These are phyloP conservation scores for Penicillium desertorum DNA, from an alignment of 495 filamentous ascomycete species.

Conservation along the genomic window DNA sequence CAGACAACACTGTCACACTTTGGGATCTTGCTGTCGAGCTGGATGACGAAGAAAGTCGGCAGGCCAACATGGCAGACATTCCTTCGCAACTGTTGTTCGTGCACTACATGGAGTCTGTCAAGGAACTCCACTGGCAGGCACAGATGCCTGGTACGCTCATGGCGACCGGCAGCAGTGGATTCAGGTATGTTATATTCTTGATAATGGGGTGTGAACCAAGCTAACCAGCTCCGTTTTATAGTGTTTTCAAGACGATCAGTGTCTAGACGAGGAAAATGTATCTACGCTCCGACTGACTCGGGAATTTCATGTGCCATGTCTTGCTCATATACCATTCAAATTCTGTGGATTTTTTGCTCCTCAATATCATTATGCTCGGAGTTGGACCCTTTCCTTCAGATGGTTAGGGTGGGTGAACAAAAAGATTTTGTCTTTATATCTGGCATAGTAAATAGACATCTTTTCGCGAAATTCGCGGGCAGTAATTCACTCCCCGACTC, in stretches of 20 bases:
- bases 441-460: conserved; percentile 13
- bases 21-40: conserved; percentile 97
- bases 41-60: conserved; percentile 93
- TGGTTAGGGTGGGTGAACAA: conserved; percentile 9
- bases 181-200: conserved; percentile 55
- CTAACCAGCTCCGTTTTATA: conserved; percentile 19
- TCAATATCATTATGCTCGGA: conserved; percentile 17
- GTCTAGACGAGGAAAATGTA: conserved; percentile 37
- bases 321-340: conserved; percentile 35
- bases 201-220: conserved; percentile 21
- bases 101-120: conserved; percentile 90
- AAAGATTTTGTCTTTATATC: conserved; percentile 12
- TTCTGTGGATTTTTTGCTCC: conserved; percentile 24
- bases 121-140: conserved; percentile 95
- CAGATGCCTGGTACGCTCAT: conserved; percentile 92
- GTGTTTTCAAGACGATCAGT: conserved; percentile 59
- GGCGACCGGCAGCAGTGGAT: conserved; percentile 83
- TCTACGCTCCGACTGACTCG: conserved; percentile 17
- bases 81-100: conserved; percentile 94
- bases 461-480: not conserved
- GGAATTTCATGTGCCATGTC: conserved; percentile 35
- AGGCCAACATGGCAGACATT: conserved; percentile 82
- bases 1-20: conserved; percentile 89
- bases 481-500: not conserved
- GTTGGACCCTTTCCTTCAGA: conserved; percentile 11